Conservation (phyloP, 2,329 filamentous ascomycete genomes). For the Penicillium sp. region DNA sequence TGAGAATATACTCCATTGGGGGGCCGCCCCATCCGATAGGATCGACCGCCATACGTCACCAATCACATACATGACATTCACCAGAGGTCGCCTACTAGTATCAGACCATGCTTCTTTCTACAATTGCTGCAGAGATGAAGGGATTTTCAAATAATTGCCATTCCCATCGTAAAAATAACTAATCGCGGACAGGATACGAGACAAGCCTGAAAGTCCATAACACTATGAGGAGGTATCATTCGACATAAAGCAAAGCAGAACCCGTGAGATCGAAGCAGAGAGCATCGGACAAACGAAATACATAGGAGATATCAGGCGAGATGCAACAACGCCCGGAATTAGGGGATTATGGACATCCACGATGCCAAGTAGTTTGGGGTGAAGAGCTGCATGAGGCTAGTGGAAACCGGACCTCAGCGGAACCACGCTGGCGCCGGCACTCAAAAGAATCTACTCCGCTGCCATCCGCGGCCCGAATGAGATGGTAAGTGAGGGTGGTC, state of each 20-base stretch:
- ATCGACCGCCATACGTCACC: neutral
- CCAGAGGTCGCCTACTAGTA: neutral
- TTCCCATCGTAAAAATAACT: conserved; percentile 38
- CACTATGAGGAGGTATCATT: conserved; percentile 46
- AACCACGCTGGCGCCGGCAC: conserved; percentile 28
- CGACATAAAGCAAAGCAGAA: conserved; percentile 30
- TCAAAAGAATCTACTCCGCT: conserved; percentile 7
- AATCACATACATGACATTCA: neutral
- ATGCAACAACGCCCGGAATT: conserved; percentile 23
- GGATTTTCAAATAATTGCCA: conserved; percentile 29
- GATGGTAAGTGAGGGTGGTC: conserved; percentile 1
- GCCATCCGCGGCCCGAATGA: conserved; percentile 2
- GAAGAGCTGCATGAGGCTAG: conserved; percentile 30
- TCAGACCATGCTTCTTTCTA: neutral
- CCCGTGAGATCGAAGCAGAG: conserved; percentile 22
- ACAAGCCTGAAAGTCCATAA: conserved; percentile 35
- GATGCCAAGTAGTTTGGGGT: conserved; percentile 27
- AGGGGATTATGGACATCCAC: conserved; percentile 26
- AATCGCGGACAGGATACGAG: conserved; percentile 24
- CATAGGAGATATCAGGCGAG: conserved; percentile 15
- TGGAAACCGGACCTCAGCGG: conserved; percentile 34
- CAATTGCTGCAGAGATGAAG: neutral
- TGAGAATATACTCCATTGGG: neutral
- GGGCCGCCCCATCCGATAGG: neutral
- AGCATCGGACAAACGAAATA: conserved; percentile 13